Evolutionary conservation across 2,329 filamentous ascomycete species (phyloP).

Genomic region (Bisporella sp.): DNA sequence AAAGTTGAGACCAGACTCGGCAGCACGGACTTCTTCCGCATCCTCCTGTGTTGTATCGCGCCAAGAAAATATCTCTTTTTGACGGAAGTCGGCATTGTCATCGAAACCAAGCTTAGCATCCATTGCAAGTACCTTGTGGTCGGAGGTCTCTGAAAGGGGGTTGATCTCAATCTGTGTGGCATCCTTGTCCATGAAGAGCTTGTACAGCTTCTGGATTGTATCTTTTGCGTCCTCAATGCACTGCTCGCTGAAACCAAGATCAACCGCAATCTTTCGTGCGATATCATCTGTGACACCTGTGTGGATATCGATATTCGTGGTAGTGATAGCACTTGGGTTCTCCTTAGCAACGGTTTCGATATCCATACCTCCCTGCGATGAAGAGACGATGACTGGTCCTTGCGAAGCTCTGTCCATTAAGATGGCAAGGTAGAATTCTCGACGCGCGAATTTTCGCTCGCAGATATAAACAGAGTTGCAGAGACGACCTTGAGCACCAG

Average conservation of each 20-base stretch:
- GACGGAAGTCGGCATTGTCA: constrained; percentile 97
- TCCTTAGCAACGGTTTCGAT: constrained; percentile 99
- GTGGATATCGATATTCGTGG: constrained; percentile 90
- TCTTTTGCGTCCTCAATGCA: constrained; percentile 93
- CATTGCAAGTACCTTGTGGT: constrained; percentile 98
- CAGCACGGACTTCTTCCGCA: constrained; percentile 93
- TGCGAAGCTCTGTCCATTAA: constrained; percentile 95
- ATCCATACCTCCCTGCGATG: constrained; percentile 98
- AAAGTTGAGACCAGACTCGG: constrained; percentile 94
- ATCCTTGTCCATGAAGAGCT: constrained; percentile 97
- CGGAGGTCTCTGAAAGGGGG: constrained; percentile 93
- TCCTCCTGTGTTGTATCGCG: constrained; percentile 95
- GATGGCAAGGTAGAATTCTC: constrained; percentile 98
- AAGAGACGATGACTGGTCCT: constrained; percentile 91
- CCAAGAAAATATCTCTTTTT: constrained; percentile 92
- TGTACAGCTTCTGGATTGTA: constrained; percentile 98
- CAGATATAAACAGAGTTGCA: constrained; percentile 99
- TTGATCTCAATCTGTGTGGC: constrained; percentile 99
- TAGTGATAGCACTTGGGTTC: constrained; percentile 90
- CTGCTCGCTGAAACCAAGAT: constrained; percentile 96
- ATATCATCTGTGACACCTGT: constrained; percentile 93
- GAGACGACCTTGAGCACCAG: constrained; percentile 82
- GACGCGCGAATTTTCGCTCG: constrained; percentile 98
- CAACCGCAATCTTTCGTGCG: constrained; percentile 77
- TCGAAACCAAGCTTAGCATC: constrained; percentile 98